Base-by-base conservation (phyloP, 1,139 yeast genomes). In the Sporopachydermia cereana region DNA sequence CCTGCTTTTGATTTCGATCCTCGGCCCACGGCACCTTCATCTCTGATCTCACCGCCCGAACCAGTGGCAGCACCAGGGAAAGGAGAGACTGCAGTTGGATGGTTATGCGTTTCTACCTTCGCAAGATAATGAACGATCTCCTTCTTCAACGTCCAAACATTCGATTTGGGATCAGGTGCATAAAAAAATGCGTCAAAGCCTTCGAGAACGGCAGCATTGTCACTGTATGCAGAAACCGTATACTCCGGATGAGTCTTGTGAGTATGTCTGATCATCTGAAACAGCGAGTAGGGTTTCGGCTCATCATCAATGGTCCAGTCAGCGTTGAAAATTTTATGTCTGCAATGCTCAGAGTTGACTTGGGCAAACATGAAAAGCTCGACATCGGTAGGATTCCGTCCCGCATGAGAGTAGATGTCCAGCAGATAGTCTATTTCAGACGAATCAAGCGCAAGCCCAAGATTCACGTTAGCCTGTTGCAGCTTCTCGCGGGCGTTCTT, bases 21-120 rank as follows among this genome's bases (percentile, higher is more conserved):
- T 63, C 96, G 78, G 52, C 99, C 99, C 20, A 91, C 96, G 24
- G 99, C 98, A 67, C 97, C 98, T 68, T 93, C 99, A 64, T 93
- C 99, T 73, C 99, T 84, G 57, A 93, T 93, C 67, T 93, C 99
- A 68, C 99, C 99, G 63, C 99, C 99, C 20, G 98, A 89, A 53
- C 99, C 99, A 18, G 99, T 93, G 34, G 99, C 96, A 34, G 99
- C 99, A 65, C 99, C 99, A 3, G 98, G 91, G 66, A 85, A 93
- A 30, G 99, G 99, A 24, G 97, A 89, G 12, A 93, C 96, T 0
- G 98, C 98, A 34, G 99, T 93, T 46, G 99, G 99, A 62, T 93
- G 99, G 67, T 93, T 93, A 63, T 93, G 99, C 27, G 99, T 93
- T 67, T 93, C 99, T 45, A 93, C 98, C 63, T 93, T 93, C 54